These are phyloP conservation scores for Plantago ovata DNA, from an alignment of 257 asterid genomes.

Conservation along the genomic window DNA sequence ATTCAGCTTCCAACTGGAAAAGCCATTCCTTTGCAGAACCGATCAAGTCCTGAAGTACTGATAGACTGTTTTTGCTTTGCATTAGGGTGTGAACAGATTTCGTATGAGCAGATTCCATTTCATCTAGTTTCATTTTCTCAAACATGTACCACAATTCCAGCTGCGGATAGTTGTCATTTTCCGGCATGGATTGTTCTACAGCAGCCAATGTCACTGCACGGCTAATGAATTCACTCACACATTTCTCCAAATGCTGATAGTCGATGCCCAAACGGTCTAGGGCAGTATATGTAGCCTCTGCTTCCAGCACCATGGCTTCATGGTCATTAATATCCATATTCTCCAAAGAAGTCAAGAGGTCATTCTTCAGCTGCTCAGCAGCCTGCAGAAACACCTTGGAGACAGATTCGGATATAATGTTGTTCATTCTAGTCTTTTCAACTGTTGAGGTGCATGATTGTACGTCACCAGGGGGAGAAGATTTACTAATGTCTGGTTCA, in stretches of 20 bases:
- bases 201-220: constrained; percentile 34
- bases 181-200: constrained; percentile 30
- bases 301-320: constrained; percentile 32
- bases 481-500: no score
- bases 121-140: constrained; percentile 31
- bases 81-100: constrained; percentile 11
- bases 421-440: background rate
- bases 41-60: constrained; percentile 22
- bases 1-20: constrained; percentile 27
- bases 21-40: constrained; percentile 33
- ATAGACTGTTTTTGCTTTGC: constrained; percentile 12
- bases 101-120: constrained; percentile 26
- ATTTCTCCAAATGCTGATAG: constrained; percentile 26
- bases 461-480: no score
- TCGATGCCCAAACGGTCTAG: constrained; percentile 25
- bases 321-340: constrained; percentile 35
- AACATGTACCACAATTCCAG: constrained; percentile 22
- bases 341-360: constrained; percentile 33
- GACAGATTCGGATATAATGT: constrained; percentile 28
- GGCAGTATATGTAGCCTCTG: constrained; percentile 40
- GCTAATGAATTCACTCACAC: constrained; percentile 25
- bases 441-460: no score
- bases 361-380: constrained; percentile 31
- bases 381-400: constrained; percentile 34
- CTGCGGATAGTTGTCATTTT: constrained; percentile 17